A percentile compares a stretch with the other conserved stretches of the same genome.
Conservation (phyloP, 768 basidiomycete genomes). For the Phanerodontia chrysosporium region DNA sequence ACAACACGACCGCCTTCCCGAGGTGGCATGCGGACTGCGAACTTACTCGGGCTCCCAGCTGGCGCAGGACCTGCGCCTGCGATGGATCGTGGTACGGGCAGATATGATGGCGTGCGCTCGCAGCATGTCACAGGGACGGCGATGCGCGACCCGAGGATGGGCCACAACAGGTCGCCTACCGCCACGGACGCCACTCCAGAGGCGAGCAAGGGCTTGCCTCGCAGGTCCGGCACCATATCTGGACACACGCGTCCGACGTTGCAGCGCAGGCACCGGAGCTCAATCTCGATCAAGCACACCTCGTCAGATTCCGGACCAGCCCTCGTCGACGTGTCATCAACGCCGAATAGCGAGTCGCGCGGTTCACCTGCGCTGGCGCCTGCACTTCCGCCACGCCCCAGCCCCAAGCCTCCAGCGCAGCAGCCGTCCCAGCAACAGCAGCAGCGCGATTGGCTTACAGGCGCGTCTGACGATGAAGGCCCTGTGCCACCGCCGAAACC, state of each 20-base stretch:
- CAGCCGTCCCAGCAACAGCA: conserved; percentile 17
- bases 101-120: conserved; percentile 44
- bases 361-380: background rate
- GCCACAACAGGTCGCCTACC: background rate
- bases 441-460: conserved; percentile 72
- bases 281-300: conserved; percentile 40
- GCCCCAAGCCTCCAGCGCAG: conserved; percentile 16
- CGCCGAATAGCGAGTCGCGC: no score
- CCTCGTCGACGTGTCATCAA: background rate
- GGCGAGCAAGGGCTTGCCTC: background rate
- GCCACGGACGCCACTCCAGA: background rate
- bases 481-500: conserved; percentile 13
- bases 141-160: conserved; percentile 37
- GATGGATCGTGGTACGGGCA: conserved; percentile 1
- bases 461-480: conserved; percentile 44
- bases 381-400: conserved; percentile 23
- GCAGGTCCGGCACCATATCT: background rate
- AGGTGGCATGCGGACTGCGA: background rate
- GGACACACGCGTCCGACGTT: conserved; percentile 35
- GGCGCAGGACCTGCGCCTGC: background rate
- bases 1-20: conserved; percentile 1
- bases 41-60: conserved; percentile 3
- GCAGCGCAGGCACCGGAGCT: conserved; percentile 46
- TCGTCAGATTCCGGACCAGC: background rate
- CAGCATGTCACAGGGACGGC: conserved; percentile 52